phyloP scores from a whole-genome alignment of 1,139 yeast species.

The Candida gigantensis region DNA sequence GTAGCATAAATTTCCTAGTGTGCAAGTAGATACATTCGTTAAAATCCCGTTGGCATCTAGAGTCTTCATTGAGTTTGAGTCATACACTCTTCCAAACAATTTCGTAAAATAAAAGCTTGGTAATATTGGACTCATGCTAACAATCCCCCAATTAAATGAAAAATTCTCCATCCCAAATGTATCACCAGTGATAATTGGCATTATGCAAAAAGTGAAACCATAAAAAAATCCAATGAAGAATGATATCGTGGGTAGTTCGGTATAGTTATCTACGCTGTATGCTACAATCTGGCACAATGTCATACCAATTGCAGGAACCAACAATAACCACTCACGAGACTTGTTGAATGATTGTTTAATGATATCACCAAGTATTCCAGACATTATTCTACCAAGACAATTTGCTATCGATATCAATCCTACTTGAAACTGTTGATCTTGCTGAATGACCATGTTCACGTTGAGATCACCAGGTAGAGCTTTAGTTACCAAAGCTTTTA shows the following conservation, averaged over 20 bases:
- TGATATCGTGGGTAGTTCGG: constrained; percentile 39
- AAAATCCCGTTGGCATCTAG: constrained; percentile 2
- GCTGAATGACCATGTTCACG: constrained; percentile 37
- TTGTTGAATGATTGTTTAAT: constrained; percentile 42
- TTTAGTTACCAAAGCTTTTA: constrained; percentile 47
- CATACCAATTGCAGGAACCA: constrained; percentile 47
- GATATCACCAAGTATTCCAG: constrained; percentile 56
- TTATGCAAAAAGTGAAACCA: constrained; percentile 57
- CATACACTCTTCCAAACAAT: constrained; percentile 54
- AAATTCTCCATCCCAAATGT: constrained; percentile 56
- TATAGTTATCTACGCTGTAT: constrained; percentile 25
- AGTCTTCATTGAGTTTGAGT: constrained; percentile 32
- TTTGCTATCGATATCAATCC: constrained; percentile 56
- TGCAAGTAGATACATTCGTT: constrained; percentile 28
- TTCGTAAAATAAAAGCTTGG: constrained; percentile 53
- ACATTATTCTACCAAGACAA: constrained; percentile 51
- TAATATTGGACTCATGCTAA: constrained; percentile 53
- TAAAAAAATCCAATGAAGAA: constrained; percentile 54
- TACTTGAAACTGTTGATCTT: constrained; percentile 58
- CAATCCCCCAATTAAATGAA: constrained; percentile 60
- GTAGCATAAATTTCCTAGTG: constrained; percentile 46
- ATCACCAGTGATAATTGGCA: constrained; percentile 62
- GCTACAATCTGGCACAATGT: constrained; percentile 46
- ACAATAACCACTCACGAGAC: constrained; percentile 48
- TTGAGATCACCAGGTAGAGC: not conserved